Evolutionary conservation across 2,329 filamentous ascomycete genomes (phyloP).

Genomic region (Fusarium albosuccineum): DNA sequence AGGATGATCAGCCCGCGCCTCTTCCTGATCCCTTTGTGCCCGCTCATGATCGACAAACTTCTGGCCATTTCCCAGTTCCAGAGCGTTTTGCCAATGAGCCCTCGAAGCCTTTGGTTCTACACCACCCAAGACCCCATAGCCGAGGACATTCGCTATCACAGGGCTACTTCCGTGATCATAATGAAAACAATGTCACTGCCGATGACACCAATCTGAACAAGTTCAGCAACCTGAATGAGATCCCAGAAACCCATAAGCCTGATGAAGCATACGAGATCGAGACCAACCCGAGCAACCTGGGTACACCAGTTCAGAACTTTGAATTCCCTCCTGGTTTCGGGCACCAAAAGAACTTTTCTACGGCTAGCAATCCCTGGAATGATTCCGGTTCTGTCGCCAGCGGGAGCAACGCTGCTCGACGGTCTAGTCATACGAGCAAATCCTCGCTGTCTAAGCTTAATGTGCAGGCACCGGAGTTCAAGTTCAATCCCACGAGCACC

Average conservation of each 20-base stretch:
- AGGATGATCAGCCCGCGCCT: constrained; percentile 44
- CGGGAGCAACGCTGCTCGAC: constrained; percentile 51
- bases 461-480: constrained; percentile 90
- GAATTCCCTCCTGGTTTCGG: constrained; percentile 60
- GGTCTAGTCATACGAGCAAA: constrained; percentile 73
- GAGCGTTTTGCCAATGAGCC: constrained; percentile 67
- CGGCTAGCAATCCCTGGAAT: constrained; percentile 73
- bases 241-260: constrained; percentile 56
- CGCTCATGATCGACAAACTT: constrained; percentile 58
- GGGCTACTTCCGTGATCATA: constrained; percentile 70
- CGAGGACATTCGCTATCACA: constrained; percentile 79
- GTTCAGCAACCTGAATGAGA: constrained; percentile 57
- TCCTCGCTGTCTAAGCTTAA: constrained; percentile 85
- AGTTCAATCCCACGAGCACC: constrained; percentile 70
- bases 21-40: constrained; percentile 43
- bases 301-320: constrained; percentile 69
- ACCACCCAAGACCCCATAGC: constrained; percentile 81
- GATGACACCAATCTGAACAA: constrained; percentile 38
- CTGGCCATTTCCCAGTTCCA: constrained; percentile 62
- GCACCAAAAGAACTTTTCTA: constrained; percentile 69
- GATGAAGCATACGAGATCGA: constrained; percentile 75
- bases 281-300: constrained; percentile 79
- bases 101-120: constrained; percentile 69
- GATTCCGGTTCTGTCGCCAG: constrained; percentile 59
- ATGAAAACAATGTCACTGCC: constrained; percentile 53